A percentile compares a stretch with the other conserved stretches of the same genome.
Conservation (phyloP, 169 alveolate genomes). For the Eimeria sp. region DNA sequence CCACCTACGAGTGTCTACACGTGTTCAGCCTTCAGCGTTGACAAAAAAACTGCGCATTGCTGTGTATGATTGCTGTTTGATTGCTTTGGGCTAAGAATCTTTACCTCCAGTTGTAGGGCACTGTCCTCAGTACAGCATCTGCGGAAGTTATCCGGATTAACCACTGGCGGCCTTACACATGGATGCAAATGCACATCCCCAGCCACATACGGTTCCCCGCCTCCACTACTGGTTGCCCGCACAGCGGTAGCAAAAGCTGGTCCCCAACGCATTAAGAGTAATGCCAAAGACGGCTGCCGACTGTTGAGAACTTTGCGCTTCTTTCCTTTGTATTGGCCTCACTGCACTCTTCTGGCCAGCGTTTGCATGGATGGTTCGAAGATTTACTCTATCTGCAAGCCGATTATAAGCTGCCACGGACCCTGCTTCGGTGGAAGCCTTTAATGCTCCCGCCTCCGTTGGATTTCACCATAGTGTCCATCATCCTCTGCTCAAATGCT, state of each 20-base stretch:
- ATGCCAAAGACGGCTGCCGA: neutral
- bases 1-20: too few species aligned
- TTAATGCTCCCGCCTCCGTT: neutral
- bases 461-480: neutral
- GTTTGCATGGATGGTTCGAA: too few species aligned
- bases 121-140: neutral
- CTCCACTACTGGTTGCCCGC: neutral
- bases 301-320: neutral
- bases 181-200: too few species aligned
- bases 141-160: neutral
- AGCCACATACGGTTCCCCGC: neutral
- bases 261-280: neutral
- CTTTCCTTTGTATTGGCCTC: neutral
- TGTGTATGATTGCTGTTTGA: too few species aligned
- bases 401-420: neutral
- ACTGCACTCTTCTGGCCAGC: neutral
- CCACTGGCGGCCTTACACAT: too few species aligned
- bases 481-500: neutral
- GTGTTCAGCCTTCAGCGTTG: too few species aligned
- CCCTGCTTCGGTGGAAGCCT: neutral
- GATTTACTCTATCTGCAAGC: neutral
- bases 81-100: too few species aligned
- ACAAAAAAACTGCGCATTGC: too few species aligned
- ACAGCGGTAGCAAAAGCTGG: neutral
- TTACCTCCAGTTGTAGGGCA: too few species aligned